Base-by-base conservation (phyloP, 371 early-diverging fungal genomes). In the Zopfochytrium polystomum region DNA sequence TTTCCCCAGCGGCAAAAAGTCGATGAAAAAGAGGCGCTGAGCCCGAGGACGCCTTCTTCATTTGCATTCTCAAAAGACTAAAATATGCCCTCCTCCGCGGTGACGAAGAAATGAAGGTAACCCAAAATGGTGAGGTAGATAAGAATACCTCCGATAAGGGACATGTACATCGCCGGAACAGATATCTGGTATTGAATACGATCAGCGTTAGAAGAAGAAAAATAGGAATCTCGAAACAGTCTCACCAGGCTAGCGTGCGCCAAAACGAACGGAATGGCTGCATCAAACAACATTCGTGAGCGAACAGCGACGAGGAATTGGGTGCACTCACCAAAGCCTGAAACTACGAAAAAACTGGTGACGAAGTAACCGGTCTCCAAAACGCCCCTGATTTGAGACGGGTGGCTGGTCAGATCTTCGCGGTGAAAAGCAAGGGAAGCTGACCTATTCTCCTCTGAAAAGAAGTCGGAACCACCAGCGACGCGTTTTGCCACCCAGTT, bases 331-430 rank as follows among this genome's bases (percentile, higher is more conserved):
- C 90, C 90, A 58, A 93, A 85, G 31, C 93, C 96, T n/a, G 92
- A 90, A 1, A 93, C 87, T 30, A 94, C 85, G 68, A 93, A 85
- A 62, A 93, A 83, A 52, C 88, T 85, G n/a, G 96, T 95, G 52
- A 93, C 73, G 66, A 95, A 95, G 67, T 91, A 89, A 44, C 96
- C 96, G 30, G 90, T 85, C 62, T 95, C 96, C 9, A 87, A 77
- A 48, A 87, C 70, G 2, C 89, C 89, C 64, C 83, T 80, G 54
- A 29, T 42, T 42, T 42, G 42, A 13, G 42, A 11, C n/a, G 11
- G 42, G n/a, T 42, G 42, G 13, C n/a, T 42, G 11, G 42, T 13
- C 42, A 22, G 48, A 48, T 13, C 7, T 48, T 48, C 13, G 7
- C 7, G 11, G 27, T 32, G 20, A 1, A 13, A 13, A 25, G 30